Evolutionary conservation across 352 stramenopile species (phyloP).

Genomic region (Phytophthora pistaciae): DNA sequence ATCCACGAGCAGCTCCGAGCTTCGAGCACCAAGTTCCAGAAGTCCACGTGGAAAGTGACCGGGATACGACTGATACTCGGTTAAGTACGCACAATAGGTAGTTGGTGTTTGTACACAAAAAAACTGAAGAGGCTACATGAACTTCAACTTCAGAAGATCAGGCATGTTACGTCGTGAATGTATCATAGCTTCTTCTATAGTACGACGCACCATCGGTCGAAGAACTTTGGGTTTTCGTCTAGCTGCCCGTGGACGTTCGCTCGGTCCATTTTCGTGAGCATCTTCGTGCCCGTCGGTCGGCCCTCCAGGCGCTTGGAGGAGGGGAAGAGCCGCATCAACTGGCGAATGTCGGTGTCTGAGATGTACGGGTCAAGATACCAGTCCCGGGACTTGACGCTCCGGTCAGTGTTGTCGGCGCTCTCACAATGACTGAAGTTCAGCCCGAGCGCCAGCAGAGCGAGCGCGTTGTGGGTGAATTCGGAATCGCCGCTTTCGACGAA

Average conservation of each 20-base stretch:
- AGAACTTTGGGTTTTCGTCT: slow-evolving; percentile 70
- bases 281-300: slow-evolving; percentile 54
- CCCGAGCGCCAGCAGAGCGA: slow-evolving; percentile 59
- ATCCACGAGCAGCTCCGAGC: slow-evolving; percentile 10
- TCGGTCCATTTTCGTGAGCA: slow-evolving; percentile 53
- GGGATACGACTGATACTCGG: slow-evolving; percentile 10
- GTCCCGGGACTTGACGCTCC: slow-evolving; percentile 46
- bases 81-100: slow-evolving; percentile 1
- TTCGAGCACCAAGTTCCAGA: neutral
- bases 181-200: slow-evolving; percentile 38
- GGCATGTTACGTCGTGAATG: neutral
- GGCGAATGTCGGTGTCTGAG: slow-evolving; percentile 70
- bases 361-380: slow-evolving; percentile 83
- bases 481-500: slow-evolving; percentile 76
- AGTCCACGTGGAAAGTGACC: slow-evolving; percentile 40
- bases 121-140: slow-evolving; percentile 4
- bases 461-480: slow-evolving; percentile 56
- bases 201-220: slow-evolving; percentile 78
- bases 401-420: slow-evolving; percentile 12
- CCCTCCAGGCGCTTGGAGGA: slow-evolving; percentile 50
- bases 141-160: slow-evolving; percentile 8
- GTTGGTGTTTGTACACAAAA: slow-evolving; percentile 6
- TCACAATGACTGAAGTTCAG: slow-evolving; percentile 72
- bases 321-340: slow-evolving; percentile 61
- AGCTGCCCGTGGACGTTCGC: slow-evolving; percentile 63